Conservation (phyloP, 2,329 filamentous ascomycete species). For the Exophiala lecanii-corni region DNA sequence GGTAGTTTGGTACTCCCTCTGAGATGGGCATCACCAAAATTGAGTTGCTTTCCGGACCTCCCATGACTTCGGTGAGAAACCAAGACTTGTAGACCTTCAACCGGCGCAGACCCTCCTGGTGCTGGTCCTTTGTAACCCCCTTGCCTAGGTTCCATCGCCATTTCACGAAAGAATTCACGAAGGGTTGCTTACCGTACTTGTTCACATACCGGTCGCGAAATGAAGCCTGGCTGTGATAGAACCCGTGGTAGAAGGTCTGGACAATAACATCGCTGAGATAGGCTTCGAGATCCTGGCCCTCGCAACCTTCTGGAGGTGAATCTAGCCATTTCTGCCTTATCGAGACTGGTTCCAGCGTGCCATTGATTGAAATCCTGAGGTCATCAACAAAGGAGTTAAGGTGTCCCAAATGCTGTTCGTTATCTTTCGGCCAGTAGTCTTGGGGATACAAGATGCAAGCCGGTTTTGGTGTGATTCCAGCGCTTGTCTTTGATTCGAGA, state of each 20-base stretch:
- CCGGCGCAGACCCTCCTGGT: too few relatives aligned
- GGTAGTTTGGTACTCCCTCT: too few relatives aligned
- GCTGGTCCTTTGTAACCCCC: too few relatives aligned
- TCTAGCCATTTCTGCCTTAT: slow-evolving; percentile 1
- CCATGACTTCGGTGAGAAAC: too few relatives aligned
- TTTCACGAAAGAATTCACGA: slow-evolving; percentile 1
- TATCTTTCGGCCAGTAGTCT: too few relatives aligned
- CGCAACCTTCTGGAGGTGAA: slow-evolving; percentile 1
- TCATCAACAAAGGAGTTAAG: slow-evolving; percentile 1
- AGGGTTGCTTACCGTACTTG: neutral
- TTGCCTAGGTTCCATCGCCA: too few relatives aligned
- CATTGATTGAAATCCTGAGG: slow-evolving; percentile 1
- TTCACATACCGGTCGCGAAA: slow-evolving; percentile 1
- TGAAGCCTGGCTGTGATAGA: slow-evolving; percentile 1
- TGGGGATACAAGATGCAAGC: too few relatives aligned
- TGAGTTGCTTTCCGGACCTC: too few relatives aligned
- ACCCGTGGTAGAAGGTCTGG: slow-evolving; percentile 2
- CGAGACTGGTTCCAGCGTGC: slow-evolving; percentile 1
- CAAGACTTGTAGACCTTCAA: too few relatives aligned
- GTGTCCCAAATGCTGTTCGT: too few relatives aligned
- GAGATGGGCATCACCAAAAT: too few relatives aligned
- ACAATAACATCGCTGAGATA: neutral
- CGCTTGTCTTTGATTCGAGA: neutral
- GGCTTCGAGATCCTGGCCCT: slow-evolving; percentile 1
- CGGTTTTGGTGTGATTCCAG: too few relatives aligned